Evolutionary conservation across 805 yeast genomes (phyloP), one percentile per base, ranked within the genome.

Genomic region (Scheffersomyces stipitis): DNA sequence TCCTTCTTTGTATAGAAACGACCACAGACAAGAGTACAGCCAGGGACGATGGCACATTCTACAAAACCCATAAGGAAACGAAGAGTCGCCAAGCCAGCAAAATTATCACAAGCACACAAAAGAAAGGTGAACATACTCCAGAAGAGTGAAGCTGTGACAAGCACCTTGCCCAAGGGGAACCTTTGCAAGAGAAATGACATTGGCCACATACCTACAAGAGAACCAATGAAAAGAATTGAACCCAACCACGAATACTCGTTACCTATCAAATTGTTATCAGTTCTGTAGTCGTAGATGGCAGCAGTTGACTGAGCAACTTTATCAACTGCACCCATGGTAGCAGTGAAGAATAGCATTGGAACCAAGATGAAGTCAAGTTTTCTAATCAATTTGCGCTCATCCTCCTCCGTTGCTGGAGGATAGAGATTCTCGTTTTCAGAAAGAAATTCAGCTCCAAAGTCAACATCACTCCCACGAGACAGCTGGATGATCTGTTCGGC

Each of bases 41-140:
- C 50, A 5, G 56, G 54, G 9, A 46, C 52, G 36, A 47, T 44
- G 27, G 47, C 51, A 26, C 49, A 40, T 47, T 68, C 73, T 33
- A 54, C 46, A 8, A 66, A 30, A 17, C 67, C 59, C 50, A 48
- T 39, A 3, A 52, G 20, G 28, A 52, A 41, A 22, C 57, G 39
- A 12, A 50, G 26, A 6, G 33, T 48, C 15, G 49, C 34, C n/a
- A 53, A 35, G 5, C 45, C 41, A 9, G 38, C 48, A 32, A 38
- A 52, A 18, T 29, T 31, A n/a, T 38, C 23, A 29, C 52, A 14
- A 17, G 30, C 30, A 27, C 35, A 36, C 9, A 28, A 31, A 8
- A 31, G n/a, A 7, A 36, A 27, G 2, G 36, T 37, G 7, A 37
- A 22, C 2, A 26, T 2, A 31, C 41, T 29, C 41, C 41, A 37